Conservation (phyloP, 495 filamentous ascomycete genomes). For the Lepraria neglecta region DNA sequence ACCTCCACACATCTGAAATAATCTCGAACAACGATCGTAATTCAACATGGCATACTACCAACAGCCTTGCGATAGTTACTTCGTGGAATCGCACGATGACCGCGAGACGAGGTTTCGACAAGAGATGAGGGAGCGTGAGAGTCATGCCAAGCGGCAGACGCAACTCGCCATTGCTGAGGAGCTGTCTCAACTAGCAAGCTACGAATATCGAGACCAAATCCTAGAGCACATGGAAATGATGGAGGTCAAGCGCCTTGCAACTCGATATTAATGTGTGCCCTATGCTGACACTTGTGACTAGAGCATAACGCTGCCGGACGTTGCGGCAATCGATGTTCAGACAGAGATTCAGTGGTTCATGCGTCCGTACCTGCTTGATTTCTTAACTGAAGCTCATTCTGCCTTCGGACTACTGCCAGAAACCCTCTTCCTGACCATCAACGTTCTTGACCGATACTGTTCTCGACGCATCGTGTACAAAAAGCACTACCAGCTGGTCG, state of each 20-base stretch:
- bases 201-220: conserved; percentile 90
- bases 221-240: conserved; percentile 89
- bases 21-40: conserved; percentile 8
- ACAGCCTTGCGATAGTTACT: conserved; percentile 69
- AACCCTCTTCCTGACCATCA: conserved; percentile 91
- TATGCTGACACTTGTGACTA: conserved; percentile 34
- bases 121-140: conserved; percentile 42
- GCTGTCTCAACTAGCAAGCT: conserved; percentile 69
- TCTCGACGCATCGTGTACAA: conserved; percentile 98
- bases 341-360: conserved; percentile 99
- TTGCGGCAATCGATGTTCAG: conserved; percentile 96
- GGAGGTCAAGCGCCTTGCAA: conserved; percentile 60
- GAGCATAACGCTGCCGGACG: conserved; percentile 87
- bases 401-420: conserved; percentile 91
- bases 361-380: conserved; percentile 96
- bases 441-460: conserved; percentile 95
- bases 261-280: conserved; percentile 12
- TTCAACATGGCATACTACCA: conserved; percentile 68
- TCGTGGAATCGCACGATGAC: conserved; percentile 77
- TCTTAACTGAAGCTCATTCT: conserved; percentile 93
- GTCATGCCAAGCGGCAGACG: conserved; percentile 66
- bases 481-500: conserved; percentile 96
- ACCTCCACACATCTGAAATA: conserved; percentile 28
- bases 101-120: conserved; percentile 34
- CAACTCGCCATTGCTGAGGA: conserved; percentile 83